Base-by-base conservation (phyloP, 2,329 filamentous ascomycete species). In the Xylariales sp. region DNA sequence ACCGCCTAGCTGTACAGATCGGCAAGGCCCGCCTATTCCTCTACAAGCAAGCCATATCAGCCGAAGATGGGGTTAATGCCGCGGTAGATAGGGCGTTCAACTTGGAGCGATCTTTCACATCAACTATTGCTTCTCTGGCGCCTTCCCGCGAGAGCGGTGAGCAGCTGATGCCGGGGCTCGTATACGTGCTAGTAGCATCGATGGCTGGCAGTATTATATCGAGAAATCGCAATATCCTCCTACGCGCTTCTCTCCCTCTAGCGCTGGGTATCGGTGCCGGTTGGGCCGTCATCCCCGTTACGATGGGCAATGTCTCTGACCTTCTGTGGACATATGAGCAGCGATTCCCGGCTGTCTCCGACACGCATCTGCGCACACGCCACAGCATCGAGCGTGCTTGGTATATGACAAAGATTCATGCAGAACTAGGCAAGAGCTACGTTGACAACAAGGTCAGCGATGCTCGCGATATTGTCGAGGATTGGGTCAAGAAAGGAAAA, bases 131-230 rank as follows among this genome's bases (percentile, higher is more conserved):
- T 67, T 94, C 92, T 28, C 87, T 99, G 46, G 96, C 94, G 23
- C 96, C 96, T 36, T 85, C 94, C 45, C 91, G 90, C 76, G 91
- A 95, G 81, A 93, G 90, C 68, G 93, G 92, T 79, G 96, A 99
- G 85, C 90, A 90, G 78, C 87, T 99, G 64, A 90, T 98, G 82
- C 96, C 96, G 41, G 95, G 95, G 32, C 86, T 90, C 67, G 89
- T 98, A 73, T 98, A 98, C 83, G 94, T 98, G 54, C 87, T 97
- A 36, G 94, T 99, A 55, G 91, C 94, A 49, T 90, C 93, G 75
- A 97, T 99, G 94, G 93, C 96, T 43, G 96, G 95, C 74, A 94
- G 90, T 80, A 98, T 99, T 79, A 84, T 97, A 63, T 89, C 93
- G 63, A 90, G 95, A 71, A 97, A 97, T 84, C 90, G 95, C 75